Base-by-base conservation (phyloP, 306 rosid species). In the Ziziphus jujuba region DNA sequence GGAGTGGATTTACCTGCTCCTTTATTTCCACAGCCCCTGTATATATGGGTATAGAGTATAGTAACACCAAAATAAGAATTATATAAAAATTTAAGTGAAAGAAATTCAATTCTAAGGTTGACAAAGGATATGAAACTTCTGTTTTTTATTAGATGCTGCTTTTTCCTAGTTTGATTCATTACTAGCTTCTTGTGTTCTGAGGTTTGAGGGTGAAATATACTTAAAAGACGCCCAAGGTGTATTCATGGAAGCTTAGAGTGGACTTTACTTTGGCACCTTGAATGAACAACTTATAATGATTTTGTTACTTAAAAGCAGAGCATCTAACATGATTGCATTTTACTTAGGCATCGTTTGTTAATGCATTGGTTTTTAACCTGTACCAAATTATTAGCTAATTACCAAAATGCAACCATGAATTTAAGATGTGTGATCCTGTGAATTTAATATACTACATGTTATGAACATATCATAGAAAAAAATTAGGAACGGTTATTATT, bases 11-110 rank as follows among this genome's bases (percentile, higher is more conserved):
- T 4, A n/a, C 15, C 38, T 49, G 19, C 17, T 70, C 51, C 16
- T 4, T 36, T 12, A 2, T 17, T 50, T 50, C 22, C 55, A 17
- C 0, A 8, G 34, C 17, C 19, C 51, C 17, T 20, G 14, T 9
- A 7, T 36, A 9, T 28, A 23, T 16, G n/a, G 25, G 5, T n/a
- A 48, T 53, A 17, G 50, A 28, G 33, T 28, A 28, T 28, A 28
- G 4, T 28, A 28, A 28, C 4, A 51, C 33, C 40, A 38, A 68
- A 47, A 25, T 53, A 28, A 53, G 61, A 63, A 76, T 34, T 64
- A 56, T 50, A 53, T 43, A 9, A 14, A 38, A 33, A 54, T 5
- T 57, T 44, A 33, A 16, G 49, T 19, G 10, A 24, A 21, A 33
- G 44, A 50, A 19, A 51, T 13, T 0, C 59, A n/a, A 65, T 50